Base-by-base conservation (phyloP, 805 yeast species). In the Nakazawaea sp. region DNA sequence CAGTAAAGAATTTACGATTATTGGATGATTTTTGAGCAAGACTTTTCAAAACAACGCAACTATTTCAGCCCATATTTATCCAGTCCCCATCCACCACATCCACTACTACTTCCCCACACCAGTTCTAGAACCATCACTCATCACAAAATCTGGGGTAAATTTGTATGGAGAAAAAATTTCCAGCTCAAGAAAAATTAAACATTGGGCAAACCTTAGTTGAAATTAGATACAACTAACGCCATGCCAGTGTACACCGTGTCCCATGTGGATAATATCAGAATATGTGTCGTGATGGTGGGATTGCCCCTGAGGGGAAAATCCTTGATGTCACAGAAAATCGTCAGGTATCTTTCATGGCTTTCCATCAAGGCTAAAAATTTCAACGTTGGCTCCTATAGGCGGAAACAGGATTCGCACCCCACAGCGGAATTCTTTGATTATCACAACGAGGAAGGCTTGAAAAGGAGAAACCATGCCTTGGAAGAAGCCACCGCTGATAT, bases 261-360 rank as follows among this genome's bases (percentile, higher is more conserved):
- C 18, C 78, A 73, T 43, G 80, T 78, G 25, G 85, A 78, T 49
- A 81, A 82, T 52, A 70, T 81, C 36, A 70, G 88, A 45, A 78
- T 86, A 20, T 86, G 95, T 63, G 95, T 86, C 28, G 80, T 86
- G 15, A 83, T 86, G 84, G 92, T 84, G 27, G 95, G 95, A 2
- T 62, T 83, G 27, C 94, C 94, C 10, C 90, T 92, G 11, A 72
- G 97, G 40, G 98, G 98, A 3, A 92, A 92, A 58, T 83, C 96
- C 3, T 79, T 88, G 58, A 90, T 92, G 44, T 88, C 97, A 3
- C 95, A 88, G 55, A 92, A 90, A 56, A 82, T 92, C 37, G 95
- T 90, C 23, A 72, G 97, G 32, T 92, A 90, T 53, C 68, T 92
- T 37, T 78, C 88, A 24, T 92, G 98, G 98, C 69, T 90, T 27